Evolutionary conservation across 305 asterid species (phyloP), one percentile per base, ranked within the genome.

Genomic region (Nicotiana rustica): DNA sequence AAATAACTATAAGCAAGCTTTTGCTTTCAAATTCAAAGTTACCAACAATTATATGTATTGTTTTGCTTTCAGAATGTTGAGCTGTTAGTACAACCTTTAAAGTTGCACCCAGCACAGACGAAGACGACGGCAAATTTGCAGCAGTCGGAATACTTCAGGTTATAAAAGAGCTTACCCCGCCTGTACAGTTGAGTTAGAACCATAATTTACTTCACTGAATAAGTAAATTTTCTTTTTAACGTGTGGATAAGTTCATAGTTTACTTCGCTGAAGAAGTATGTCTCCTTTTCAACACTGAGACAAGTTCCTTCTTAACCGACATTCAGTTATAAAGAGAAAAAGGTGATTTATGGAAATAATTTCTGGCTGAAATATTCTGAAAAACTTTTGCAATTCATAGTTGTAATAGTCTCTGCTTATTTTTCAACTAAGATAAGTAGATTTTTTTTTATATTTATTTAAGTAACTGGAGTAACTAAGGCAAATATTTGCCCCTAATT

Each of bases 131-230:
- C 94, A 94, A 94, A 87, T 93, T 96, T 86, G 97, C 99, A 76
- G 98, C 98, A 33, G 96, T 92, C 83, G 95, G 93, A 79, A 96
- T 96, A 86, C 95, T 94, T 78, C 98, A 96, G 97, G 99, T 96
- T 79, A 62, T 78, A 65, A 62, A 14, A 33, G 57, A 25, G 36
- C 14, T 78, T 21, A 18, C 17, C 17, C 13, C 15, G 36, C 10
- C 55, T 81, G 47, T 44, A 15, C 29, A 44, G 3, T 67, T 19
- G 4, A 38, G 68, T 35, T 25, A 9, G 9, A 31, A 57, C 8
- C 38, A 67, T 33, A 14, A 12, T 36, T 68, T 36, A 36, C 76
- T 25, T 36, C 31, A 36, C 17, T 68, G 18, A 61, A 35, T 17
- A 38, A 49, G 59, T 36, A 60, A 15, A 6, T 47, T 65, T 29